Evolutionary conservation across 2,329 filamentous ascomycete species (phyloP).

Genomic region (Whalleya microplaca): DNA sequence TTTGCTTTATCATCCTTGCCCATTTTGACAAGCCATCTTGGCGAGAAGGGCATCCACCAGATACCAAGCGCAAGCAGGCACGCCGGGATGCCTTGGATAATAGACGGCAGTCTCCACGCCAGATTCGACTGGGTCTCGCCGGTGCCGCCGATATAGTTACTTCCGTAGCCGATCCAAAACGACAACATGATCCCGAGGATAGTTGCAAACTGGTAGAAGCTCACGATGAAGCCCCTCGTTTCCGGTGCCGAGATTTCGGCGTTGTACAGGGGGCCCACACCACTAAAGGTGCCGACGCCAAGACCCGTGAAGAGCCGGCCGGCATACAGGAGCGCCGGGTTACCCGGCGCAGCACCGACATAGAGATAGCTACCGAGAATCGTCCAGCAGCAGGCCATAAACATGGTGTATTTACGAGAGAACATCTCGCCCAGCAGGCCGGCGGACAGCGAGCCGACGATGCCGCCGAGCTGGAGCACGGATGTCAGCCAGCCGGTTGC

Average conservation of each 20-base stretch:
- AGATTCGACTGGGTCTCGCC: slow-evolving; percentile 31
- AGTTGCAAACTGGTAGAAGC: slow-evolving; percentile 32
- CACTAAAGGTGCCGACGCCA: slow-evolving; percentile 50
- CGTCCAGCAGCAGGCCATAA: slow-evolving; percentile 50
- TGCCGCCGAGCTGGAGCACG: slow-evolving; percentile 60
- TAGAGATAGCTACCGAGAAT: slow-evolving; percentile 50
- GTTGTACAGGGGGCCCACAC: slow-evolving; percentile 29
- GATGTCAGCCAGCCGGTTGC: slow-evolving; percentile 49
- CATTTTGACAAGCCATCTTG: slow-evolving; percentile 54
- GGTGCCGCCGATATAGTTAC: slow-evolving; percentile 38
- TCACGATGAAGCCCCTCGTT: slow-evolving; percentile 20
- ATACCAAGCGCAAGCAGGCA: slow-evolving; percentile 37
- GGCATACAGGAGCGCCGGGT: slow-evolving; percentile 52
- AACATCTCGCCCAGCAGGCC: slow-evolving; percentile 57
- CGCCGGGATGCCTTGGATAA: slow-evolving; percentile 34
- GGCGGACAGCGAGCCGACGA: slow-evolving; percentile 56
- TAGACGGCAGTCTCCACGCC: slow-evolving; percentile 36
- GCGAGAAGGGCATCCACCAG: slow-evolving; percentile 55
- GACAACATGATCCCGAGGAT: slow-evolving; percentile 34
- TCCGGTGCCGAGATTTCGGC: slow-evolving; percentile 31
- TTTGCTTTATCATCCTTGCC: slow-evolving; percentile 53
- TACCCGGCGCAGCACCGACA: slow-evolving; percentile 46
- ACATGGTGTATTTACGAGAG: slow-evolving; percentile 57
- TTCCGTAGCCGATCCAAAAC: slow-evolving; percentile 32
- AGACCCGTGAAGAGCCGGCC: slow-evolving; percentile 60